Percentiles rank a stretch among this genome's conserved stretches.
These are phyloP conservation scores for Diutina neorugosa DNA, from an alignment of 1,139 yeast species.

Conservation along the genomic window DNA sequence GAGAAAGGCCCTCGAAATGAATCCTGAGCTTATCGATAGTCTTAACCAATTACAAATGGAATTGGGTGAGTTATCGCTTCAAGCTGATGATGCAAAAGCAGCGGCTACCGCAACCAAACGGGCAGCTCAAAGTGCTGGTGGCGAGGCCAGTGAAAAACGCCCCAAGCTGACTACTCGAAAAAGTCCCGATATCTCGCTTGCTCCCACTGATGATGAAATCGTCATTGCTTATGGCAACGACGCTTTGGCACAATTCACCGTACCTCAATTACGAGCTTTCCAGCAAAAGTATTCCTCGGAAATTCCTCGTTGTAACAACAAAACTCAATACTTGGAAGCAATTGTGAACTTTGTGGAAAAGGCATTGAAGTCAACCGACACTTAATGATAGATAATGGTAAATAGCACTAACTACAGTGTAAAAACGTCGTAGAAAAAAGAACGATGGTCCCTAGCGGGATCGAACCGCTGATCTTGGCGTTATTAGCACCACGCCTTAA, in stretches of 20 bases:
- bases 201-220: not conserved
- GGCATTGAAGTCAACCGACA: not conserved
- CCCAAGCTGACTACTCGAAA: not conserved
- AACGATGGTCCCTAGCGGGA: conserved; percentile 67
- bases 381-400: not conserved
- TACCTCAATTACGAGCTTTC: not conserved
- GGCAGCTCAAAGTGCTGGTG: not conserved
- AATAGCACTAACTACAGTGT: not conserved
- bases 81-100: not conserved
- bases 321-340: not conserved
- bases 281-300: not conserved
- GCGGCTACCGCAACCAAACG: not conserved
- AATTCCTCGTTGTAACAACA: not conserved
- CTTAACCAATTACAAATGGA: not conserved
- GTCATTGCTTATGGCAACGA: not conserved
- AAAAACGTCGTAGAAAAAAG: not conserved
- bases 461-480: conserved; percentile 81
- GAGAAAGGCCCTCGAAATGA: not conserved
- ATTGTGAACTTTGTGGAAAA: not conserved
- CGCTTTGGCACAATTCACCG: not conserved
- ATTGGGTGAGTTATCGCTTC: not conserved
- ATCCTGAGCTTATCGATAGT: not conserved
- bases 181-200: not conserved
- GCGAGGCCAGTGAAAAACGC: not conserved
- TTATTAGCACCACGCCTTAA: conserved; percentile 86